These are phyloP conservation scores for Kodamaea restingae DNA, from an alignment of 805 yeast species.

Conservation along the genomic window DNA sequence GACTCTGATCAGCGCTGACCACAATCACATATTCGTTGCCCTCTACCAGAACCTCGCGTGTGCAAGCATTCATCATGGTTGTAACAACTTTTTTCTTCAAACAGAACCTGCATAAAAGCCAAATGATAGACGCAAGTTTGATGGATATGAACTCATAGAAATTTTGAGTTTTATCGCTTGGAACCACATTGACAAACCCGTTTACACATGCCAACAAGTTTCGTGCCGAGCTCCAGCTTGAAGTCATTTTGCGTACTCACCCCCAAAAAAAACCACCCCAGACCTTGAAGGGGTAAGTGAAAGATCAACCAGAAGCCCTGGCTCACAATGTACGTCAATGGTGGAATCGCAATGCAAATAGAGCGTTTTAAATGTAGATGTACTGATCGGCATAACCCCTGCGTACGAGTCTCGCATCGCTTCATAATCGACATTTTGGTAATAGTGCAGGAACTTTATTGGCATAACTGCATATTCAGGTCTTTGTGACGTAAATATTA, in stretches of 20 bases:
- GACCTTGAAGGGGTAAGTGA: neutral
- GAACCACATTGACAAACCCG: neutral
- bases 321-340: too few species aligned
- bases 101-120: too few species aligned
- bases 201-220: constrained; percentile 1
- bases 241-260: constrained; percentile 3
- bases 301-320: too few species aligned
- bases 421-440: neutral
- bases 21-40: constrained; percentile 14
- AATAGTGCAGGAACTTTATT: neutral
- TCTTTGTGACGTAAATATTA: constrained; percentile 1
- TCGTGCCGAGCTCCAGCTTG: neutral
- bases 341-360: too few species aligned
- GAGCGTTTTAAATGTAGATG: neutral
- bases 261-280: constrained; percentile 3
- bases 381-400: neutral
- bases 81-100: too few species aligned
- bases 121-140: too few species aligned
- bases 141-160: too few species aligned
- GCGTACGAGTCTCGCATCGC: neutral
- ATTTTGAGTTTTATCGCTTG: too few species aligned
- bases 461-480: neutral
- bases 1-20: constrained; percentile 10
- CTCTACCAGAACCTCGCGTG: constrained; percentile 7
- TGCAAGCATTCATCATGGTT: constrained; percentile 8